These are phyloP conservation scores for Aspergillus sojae DNA, from an alignment of 2,329 filamentous ascomycete genomes.

Conservation along the genomic window DNA sequence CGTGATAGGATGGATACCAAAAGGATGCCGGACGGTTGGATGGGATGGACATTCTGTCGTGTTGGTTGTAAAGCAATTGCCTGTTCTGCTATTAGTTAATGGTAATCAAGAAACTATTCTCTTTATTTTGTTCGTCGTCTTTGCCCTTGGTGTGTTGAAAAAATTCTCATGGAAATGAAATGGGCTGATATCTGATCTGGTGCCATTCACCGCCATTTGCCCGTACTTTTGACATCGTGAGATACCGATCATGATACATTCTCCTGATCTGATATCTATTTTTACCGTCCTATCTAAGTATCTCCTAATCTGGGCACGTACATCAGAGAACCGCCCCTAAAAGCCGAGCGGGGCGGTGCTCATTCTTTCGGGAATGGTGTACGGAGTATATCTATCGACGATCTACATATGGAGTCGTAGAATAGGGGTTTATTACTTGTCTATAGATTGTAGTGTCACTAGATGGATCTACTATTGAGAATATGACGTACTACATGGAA, in stretches of 20 bases:
- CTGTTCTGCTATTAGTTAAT: conserved; percentile 5
- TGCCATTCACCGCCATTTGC: conserved; percentile 12
- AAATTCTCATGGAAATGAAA: neutral
- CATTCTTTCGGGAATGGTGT: neutral
- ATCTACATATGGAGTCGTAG: neutral
- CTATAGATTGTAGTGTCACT: neutral
- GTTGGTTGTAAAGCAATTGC: conserved; percentile 5
- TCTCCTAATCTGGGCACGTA: neutral
- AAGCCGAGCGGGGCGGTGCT: neutral
- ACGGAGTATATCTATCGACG: neutral
- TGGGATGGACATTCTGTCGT: conserved; percentile 5
- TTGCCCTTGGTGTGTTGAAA: neutral
- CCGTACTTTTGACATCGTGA: conserved; percentile 27
- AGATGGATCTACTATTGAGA: neutral
- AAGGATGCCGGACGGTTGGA: neutral
- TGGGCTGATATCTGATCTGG: neutral
- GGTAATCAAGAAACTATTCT: neutral
- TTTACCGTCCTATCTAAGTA: neutral
- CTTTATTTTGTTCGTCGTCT: neutral
- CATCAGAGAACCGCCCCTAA: neutral
- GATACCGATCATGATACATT: conserved; percentile 17
- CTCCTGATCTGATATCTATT: neutral
- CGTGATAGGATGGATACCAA: conserved; percentile 9
- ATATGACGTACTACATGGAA: neutral
- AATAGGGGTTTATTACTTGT: neutral